These are phyloP conservation scores for Brachypodium distachyon DNA, from an alignment of 202 grass and related monocot genomes.

Conservation along the genomic window DNA sequence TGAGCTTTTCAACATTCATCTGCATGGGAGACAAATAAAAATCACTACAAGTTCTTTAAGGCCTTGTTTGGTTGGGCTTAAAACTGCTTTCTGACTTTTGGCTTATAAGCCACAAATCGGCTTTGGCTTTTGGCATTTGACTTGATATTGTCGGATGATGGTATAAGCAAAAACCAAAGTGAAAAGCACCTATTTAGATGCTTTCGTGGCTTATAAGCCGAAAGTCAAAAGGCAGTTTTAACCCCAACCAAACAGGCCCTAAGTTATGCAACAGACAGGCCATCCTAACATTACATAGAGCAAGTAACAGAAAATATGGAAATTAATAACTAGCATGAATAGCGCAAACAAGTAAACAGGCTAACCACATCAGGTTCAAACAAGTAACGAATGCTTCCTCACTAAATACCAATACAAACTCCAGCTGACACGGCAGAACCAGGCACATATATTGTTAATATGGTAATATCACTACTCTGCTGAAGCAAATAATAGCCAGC, in stretches of 20 bases:
- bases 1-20: constrained; percentile 91
- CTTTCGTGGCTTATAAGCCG: too few relatives aligned
- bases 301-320: neutral
- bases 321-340: neutral
- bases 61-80: too few relatives aligned
- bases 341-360: neutral
- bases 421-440: neutral
- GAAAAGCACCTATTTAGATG: too few relatives aligned
- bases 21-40: constrained; percentile 30
- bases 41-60: constrained; percentile 9
- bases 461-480: neutral
- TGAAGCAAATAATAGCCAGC: neutral
- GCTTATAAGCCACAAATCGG: too few relatives aligned
- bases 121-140: too few relatives aligned
- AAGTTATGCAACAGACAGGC: neutral
- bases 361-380: neutral
- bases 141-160: too few relatives aligned
- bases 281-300: neutral
- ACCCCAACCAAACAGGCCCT: too few relatives aligned
- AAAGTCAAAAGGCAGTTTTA: too few relatives aligned
- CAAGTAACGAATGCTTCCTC: neutral
- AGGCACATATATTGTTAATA: neutral
- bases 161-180: too few relatives aligned
- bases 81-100: too few relatives aligned
- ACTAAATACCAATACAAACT: neutral